Evolutionary conservation across 2,329 filamentous ascomycete species (phyloP).

Genomic region (Aspergillus tanneri): DNA sequence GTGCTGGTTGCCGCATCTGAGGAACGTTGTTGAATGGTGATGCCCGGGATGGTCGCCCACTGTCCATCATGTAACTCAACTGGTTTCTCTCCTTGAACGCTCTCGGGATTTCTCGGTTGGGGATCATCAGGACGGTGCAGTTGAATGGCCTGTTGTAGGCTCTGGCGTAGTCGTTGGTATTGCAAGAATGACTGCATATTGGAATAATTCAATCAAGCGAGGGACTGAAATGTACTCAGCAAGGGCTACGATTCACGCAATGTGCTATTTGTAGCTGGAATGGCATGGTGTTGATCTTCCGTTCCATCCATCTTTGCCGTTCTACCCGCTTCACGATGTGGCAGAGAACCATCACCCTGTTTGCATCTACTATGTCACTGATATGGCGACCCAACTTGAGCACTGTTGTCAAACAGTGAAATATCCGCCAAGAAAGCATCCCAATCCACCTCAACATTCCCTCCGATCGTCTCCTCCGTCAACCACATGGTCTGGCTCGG

Average conservation of each 20-base stretch:
- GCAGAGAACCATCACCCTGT: no score
- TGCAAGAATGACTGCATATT: constrained; percentile 29
- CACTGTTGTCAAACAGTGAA: background rate
- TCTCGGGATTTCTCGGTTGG: background rate
- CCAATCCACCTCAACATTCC: background rate
- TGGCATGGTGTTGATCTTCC: constrained; percentile 2
- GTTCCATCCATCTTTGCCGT: constrained; percentile 8
- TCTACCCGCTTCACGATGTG: background rate
- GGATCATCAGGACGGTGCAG: background rate
- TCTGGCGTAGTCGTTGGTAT: constrained; percentile 23
- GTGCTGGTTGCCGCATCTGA: background rate
- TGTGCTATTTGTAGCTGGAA: background rate
- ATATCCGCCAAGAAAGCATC: background rate
- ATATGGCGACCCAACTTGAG: background rate
- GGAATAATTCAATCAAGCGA: background rate
- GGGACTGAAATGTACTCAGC: background rate
- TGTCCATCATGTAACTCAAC: constrained; percentile 1
- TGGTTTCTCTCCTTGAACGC: background rate
- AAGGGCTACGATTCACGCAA: background rate
- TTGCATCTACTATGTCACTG: background rate
- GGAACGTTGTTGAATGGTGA: background rate
- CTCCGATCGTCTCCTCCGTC: background rate
- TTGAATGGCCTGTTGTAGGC: constrained; percentile 8
- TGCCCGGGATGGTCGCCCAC: background rate
- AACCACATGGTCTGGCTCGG: background rate